Evolutionary conservation across 805 yeast genomes (phyloP), one percentile per base, ranked within the genome.

Genomic region (Metschnikowia borealis): DNA sequence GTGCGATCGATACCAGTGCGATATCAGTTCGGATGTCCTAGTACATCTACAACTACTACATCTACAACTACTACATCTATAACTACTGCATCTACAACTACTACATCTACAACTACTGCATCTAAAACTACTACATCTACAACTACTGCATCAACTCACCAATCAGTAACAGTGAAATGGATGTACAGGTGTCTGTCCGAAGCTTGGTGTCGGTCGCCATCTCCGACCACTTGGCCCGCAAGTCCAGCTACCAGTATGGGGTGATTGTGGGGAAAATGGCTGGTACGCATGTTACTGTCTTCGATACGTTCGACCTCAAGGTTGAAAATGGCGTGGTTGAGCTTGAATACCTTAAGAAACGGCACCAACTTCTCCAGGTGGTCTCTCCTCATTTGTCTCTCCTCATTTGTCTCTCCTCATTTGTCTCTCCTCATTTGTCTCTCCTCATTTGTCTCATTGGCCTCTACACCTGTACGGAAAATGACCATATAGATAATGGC

Each of bases 271-370:
- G 75, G 1, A 32, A 43, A 6, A 46, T 23, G 3, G 18, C 50
- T 5, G 23, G 29, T 1, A 13, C 46, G 6, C 18, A 43, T 20
- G 51, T 62, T 3, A 50, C 54, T 1, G 54, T 65, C 6, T 23
- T 47, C 20, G 65, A 64, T n/a, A 62, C 70, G 5, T 69, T 70
- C 50, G 76, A 69, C 42, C 49, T 68, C 18, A 49, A 65, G 31
- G 43, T 60, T 7, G 47, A 54, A 14, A 20, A 51, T 6, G 55
- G 49, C 0, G 13, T 11, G 1, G 48, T 69, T 4, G 70, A 72
- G 53, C 26, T 49, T 14, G 58, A 59, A 5, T 67, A 60, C 45
- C 58, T 69, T 31, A 38, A 52, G 8, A 63, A 61, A 40, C 55
- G 71, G 35, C 51, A 62, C 15, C 59, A 57, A 3, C 70, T 72